Base-by-base conservation (phyloP, 345 rosid species). In the Acer saccharum region DNA sequence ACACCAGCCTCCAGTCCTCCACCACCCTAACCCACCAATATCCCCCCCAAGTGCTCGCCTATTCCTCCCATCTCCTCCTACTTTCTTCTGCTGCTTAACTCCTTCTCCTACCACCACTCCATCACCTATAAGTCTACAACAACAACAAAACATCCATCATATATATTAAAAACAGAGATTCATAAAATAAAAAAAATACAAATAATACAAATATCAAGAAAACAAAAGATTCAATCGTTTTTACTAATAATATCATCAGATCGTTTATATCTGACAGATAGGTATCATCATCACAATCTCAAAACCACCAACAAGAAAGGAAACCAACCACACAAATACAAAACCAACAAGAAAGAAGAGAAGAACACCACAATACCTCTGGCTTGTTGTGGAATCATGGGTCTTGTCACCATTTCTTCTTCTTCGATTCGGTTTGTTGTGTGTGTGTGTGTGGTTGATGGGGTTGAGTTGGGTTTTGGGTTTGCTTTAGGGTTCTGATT, bases 31-130 rank as follows among this genome's bases (percentile, higher is more conserved):
- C 27, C 27, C 27, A 25, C 97, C 98, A 8, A 96, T 96, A 75
- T 96, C 98, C 0, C n/a, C n/a, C n/a, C 92, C 97, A 50, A 96
- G 94, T 44, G 86, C 97, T 23, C 91, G 90, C 41, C 99, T 95
- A 69, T 81, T 91, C 82, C 82, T 89, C 4, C 88, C 97, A 32
- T 76, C 90, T 12, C 70, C 90, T 10, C 18, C 83, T 2, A 77
- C 87, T 72, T 94, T 90, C 83, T 86, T 89, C 83, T 82, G 90
- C 67, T 89, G 89, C 70, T 87, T 89, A 17, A 65, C 16, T 74
- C 79, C 83, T 46, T 80, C 89, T 0, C 78, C 83, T 46, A 80
- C 89, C 0, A 73, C 83, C 12, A 81, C 84, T 17, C 82, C 92
- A 20, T 85, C 97, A 12, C 86, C 98, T 90, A 63, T 39, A 25